These are phyloP conservation scores for Cyberlindnera xishuangbannaensis DNA, from an alignment of 805 yeast species.

Conservation along the genomic window DNA sequence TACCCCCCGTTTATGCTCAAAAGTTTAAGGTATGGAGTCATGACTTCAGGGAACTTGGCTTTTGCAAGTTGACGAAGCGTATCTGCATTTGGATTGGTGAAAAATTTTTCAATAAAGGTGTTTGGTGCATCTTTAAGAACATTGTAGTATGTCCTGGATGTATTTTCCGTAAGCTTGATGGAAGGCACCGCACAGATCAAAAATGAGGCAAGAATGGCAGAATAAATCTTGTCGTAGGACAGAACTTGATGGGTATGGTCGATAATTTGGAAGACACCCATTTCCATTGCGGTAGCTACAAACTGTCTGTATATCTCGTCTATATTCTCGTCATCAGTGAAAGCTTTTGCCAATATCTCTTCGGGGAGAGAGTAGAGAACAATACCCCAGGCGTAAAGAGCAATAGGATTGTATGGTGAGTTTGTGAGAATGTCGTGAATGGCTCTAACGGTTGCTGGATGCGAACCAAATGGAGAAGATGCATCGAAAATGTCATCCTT, in stretches of 20 bases:
- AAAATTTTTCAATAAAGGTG: constrained; percentile 34
- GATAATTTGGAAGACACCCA: constrained; percentile 43
- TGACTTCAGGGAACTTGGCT: constrained; percentile 68
- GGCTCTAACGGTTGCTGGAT: constrained; percentile 31
- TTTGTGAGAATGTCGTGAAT: constrained; percentile 36
- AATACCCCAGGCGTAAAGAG: constrained; percentile 64
- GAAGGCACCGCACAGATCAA: constrained; percentile 34
- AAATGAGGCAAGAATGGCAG: constrained; percentile 37
- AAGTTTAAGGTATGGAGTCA: constrained; percentile 56
- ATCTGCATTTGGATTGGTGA: constrained; percentile 29
- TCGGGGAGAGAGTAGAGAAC: constrained; percentile 45
- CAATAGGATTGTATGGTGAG: constrained; percentile 39
- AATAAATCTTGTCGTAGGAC: constrained; percentile 43
- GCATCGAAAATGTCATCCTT: constrained; percentile 37
- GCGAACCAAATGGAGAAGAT: constrained; percentile 34
- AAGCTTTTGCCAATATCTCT: constrained; percentile 36
- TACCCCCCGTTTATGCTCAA: constrained; percentile 58
- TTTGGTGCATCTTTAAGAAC: constrained; percentile 29
- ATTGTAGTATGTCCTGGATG: constrained; percentile 26
- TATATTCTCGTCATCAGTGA: constrained; percentile 22
- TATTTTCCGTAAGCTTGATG: constrained; percentile 37
- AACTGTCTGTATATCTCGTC: constrained; percentile 8
- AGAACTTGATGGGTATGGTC: constrained; percentile 36
- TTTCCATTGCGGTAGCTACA: constrained; percentile 28
- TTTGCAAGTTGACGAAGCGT: constrained; percentile 39